Evolutionary conservation across 1,139 yeast genomes (phyloP).

Genomic region (Hanseniaspora uvarum): DNA sequence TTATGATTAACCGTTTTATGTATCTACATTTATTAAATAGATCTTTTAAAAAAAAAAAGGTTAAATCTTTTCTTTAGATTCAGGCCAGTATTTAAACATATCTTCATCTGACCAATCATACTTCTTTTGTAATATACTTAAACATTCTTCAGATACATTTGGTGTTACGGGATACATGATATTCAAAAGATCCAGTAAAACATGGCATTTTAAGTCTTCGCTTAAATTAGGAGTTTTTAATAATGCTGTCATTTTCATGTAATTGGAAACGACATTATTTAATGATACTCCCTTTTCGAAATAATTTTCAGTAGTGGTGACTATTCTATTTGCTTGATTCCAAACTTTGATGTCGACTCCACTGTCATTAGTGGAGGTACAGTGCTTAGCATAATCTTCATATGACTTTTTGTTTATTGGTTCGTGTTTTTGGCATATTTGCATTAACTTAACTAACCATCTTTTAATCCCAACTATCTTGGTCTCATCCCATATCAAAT

Average conservation of each 20-base stretch:
- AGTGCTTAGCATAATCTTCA: not conserved
- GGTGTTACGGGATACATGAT: slow-evolving; percentile 40
- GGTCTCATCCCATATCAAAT: slow-evolving; percentile 78
- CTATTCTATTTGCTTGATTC: slow-evolving; percentile 45
- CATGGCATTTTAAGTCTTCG: slow-evolving; percentile 31
- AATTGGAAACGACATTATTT: slow-evolving; percentile 80
- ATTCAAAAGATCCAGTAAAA: slow-evolving; percentile 50
- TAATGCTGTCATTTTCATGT: slow-evolving; percentile 69
- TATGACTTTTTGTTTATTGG: not conserved
- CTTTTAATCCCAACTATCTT: slow-evolving; percentile 80
- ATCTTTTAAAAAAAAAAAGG: too few species aligned
- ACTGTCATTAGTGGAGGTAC: not conserved
- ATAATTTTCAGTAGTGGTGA: slow-evolving; percentile 47
- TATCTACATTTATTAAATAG: not conserved
- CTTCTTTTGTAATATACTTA: slow-evolving; percentile 43
- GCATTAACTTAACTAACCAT: slow-evolving; percentile 62
- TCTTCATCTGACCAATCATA: slow-evolving; percentile 38
- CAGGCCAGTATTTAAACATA: slow-evolving; percentile 48
- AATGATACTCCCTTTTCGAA: slow-evolving; percentile 51
- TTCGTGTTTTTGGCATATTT: slow-evolving; percentile 31
- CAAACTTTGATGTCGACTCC: slow-evolving; percentile 36
- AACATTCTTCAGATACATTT: slow-evolving; percentile 68
- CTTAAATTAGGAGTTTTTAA: slow-evolving; percentile 37
- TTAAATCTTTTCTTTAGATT: slow-evolving; percentile 18
- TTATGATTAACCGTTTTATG: too few species aligned